Evolutionary conservation across 176 grass and related monocot genomes (phyloP).

Genomic region (Elymus sibiricus): DNA sequence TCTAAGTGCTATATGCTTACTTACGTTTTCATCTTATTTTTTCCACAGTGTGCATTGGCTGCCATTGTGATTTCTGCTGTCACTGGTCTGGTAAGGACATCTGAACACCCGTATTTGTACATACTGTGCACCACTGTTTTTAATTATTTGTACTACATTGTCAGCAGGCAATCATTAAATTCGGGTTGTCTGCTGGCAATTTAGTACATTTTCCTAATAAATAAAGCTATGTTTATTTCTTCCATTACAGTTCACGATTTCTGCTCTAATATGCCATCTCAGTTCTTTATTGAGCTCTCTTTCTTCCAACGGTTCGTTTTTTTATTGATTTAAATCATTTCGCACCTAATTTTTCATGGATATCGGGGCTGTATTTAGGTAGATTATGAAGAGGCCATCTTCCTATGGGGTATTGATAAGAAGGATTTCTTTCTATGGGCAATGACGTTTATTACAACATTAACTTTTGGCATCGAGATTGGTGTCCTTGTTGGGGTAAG

Average conservation of each 20-base stretch:
- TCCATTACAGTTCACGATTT: neutral
- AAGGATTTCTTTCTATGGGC: constrained; percentile 96
- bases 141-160: neutral
- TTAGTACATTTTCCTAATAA: neutral
- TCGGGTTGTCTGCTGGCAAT: neutral
- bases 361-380: constrained; percentile 52
- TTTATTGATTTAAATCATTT: neutral
- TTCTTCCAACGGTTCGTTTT: constrained; percentile 1
- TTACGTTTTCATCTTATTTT: constrained; percentile 8
- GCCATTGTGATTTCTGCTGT: constrained; percentile 98
- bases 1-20: neutral
- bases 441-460: constrained; percentile 71
- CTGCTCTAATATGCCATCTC: neutral
- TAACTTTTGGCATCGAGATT: constrained; percentile 92
- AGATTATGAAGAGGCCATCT: constrained; percentile 86
- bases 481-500: constrained; percentile 92
- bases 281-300: constrained; percentile 6
- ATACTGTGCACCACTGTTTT: neutral
- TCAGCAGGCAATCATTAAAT: neutral
- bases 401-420: constrained; percentile 90
- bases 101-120: neutral
- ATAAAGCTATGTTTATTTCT: neutral
- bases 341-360: constrained; percentile 1
- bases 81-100: constrained; percentile 79
- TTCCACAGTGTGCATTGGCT: constrained; percentile 75